Conservation (phyloP, 2,329 filamentous ascomycete genomes). For the Claviceps pazoutovae region DNA sequence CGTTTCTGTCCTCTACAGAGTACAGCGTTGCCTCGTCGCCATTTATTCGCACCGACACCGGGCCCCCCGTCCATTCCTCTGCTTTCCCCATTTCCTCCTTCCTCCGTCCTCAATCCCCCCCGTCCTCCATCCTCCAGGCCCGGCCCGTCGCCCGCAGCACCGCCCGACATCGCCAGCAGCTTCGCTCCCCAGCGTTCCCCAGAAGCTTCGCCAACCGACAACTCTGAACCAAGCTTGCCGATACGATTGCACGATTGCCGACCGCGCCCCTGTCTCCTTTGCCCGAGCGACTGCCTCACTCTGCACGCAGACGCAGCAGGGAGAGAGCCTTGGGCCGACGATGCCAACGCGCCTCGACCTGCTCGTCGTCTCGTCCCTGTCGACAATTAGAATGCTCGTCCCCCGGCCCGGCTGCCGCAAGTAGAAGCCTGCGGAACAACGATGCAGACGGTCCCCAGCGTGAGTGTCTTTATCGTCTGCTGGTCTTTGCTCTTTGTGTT, state of each 20-base stretch:
- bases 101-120: no score
- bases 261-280: background rate
- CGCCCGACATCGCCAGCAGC: no score
- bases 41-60: background rate
- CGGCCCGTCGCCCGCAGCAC: no score
- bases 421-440: conserved; percentile 25
- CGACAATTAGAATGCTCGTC: conserved; percentile 22
- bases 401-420: conserved; percentile 23
- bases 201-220: no score
- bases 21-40: background rate
- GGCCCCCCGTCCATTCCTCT: background rate
- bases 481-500: background rate
- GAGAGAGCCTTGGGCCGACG: conserved; percentile 1
- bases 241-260: no score
- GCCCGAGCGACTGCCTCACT: background rate
- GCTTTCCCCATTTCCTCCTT: background rate
- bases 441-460: conserved; percentile 41
- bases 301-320: background rate
- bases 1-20: background rate
- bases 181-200: no score
- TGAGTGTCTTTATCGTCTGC: conserved; percentile 19
- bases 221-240: no score
- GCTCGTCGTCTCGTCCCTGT: conserved; percentile 7
- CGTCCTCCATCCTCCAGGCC: no score
- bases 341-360: conserved; percentile 7